Evolutionary conservation across 2,329 filamentous ascomycete genomes (phyloP).

Genomic region (Akanthomyces uredinophilus): DNA sequence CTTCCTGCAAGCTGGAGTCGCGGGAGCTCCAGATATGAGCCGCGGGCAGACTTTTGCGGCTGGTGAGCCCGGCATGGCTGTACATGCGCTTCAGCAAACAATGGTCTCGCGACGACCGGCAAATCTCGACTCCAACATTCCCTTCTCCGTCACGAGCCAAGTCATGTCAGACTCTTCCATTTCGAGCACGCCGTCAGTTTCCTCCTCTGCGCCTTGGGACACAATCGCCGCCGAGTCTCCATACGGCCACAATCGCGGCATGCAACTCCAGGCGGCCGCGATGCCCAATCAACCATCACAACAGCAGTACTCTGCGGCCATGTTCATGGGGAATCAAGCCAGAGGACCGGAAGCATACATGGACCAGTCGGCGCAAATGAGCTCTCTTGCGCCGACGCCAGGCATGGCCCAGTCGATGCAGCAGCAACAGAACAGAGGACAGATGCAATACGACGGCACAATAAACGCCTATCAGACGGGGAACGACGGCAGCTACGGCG

Average conservation of each 20-base stretch:
- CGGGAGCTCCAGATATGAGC: neutral
- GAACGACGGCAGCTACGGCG: neutral
- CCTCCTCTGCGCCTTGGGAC: slow-evolving; percentile 30
- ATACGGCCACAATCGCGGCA: neutral
- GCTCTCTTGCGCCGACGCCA: neutral
- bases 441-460: neutral
- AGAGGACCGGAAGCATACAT: neutral
- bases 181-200: slow-evolving; percentile 27
- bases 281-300: neutral
- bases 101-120: slow-evolving; percentile 32
- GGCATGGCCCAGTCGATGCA: neutral
- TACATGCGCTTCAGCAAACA: slow-evolving; percentile 33
- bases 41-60: neutral
- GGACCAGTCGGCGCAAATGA: neutral
- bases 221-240: slow-evolving; percentile 14
- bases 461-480: slow-evolving; percentile 1
- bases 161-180: slow-evolving; percentile 30
- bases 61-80: slow-evolving; percentile 21
- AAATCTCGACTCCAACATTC: slow-evolving; percentile 23
- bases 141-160: slow-evolving; percentile 27
- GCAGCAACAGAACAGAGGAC: neutral
- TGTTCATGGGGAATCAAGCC: slow-evolving; percentile 5
- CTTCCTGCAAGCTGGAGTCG: slow-evolving; percentile 27
- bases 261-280: slow-evolving; percentile 2
- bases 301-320: neutral